Base-by-base conservation (phyloP, 2,329 filamentous ascomycete genomes). In the Tricladium varicosporioides region DNA sequence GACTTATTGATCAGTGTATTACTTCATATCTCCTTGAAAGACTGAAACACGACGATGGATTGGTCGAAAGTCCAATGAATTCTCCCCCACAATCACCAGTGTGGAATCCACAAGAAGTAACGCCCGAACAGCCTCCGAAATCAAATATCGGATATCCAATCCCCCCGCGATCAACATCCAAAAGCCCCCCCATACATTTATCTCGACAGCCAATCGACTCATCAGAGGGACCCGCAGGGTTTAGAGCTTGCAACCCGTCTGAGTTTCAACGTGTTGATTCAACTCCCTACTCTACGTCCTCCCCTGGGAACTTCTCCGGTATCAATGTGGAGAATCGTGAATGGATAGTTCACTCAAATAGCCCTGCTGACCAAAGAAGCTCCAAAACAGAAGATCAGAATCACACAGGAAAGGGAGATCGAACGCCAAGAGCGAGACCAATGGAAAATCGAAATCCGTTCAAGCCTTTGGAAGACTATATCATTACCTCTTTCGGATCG, bases 401-500 rank as follows among this genome's bases (percentile, higher is more conserved):
- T 31, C 18, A 10, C 54, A 59, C 56, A 32, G 48, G 46, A 15
- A 54, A 42, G 19, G 48, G 43, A 33, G 57, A 49, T 27, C 48
- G 42, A 5, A 77, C 0, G 74, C 76, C 58, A 69, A 75, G 5
- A 75, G 80, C 51, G 65, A 72, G 36, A 58, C 44, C 49, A 22
- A 53, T 55, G 45, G 48, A 46, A 16, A 15, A 79, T 2, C 85
- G 81, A 66, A 78, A 76, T 40, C 83, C 93, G 10, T 96, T 96
- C 71, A 86, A 83, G 59, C 80, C 80, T 5, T 70, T 96, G 13
- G 91, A 96, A 72, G 87, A 92, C 59, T 93, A 94, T 67, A 80
- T 96, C 43, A 75, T 85, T 50, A 72, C 75, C 16, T 87, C 82
- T 63, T 89, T 95, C 65, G 80, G 82, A 54, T 85, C 86, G 0